These are phyloP conservation scores for Backusella macrospora DNA, from an alignment of 192 early-diverging fungal genomes.

Conservation along the genomic window DNA sequence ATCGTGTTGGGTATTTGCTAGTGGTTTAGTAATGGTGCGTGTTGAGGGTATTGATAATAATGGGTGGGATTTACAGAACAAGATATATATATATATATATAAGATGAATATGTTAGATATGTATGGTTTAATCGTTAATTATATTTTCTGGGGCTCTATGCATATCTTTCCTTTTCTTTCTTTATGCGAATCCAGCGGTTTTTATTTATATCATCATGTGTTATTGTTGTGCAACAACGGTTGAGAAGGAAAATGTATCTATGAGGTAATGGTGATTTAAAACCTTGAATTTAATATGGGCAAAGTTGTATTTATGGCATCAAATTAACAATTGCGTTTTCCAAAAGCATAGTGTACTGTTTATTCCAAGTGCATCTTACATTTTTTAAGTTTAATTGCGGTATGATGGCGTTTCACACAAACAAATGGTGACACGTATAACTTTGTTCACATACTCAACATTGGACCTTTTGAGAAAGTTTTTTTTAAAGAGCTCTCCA, in stretches of 20 bases:
- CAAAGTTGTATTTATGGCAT: not conserved
- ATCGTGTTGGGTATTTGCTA: too few relatives aligned
- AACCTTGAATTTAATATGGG: not conserved
- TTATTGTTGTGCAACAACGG: not conserved
- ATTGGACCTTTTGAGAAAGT: not conserved
- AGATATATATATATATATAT: too few relatives aligned
- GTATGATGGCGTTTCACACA: slow-evolving; percentile 4
- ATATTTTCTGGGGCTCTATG: too few relatives aligned
- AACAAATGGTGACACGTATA: not conserved
- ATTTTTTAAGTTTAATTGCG: not conserved
- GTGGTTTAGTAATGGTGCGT: too few relatives aligned
- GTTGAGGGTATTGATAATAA: too few relatives aligned
- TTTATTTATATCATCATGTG: not conserved
- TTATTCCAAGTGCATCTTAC: not conserved
- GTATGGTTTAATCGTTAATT: not conserved
- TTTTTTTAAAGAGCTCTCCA: not conserved
- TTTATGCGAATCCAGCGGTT: not conserved
- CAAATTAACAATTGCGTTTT: not conserved
- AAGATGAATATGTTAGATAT: not conserved
- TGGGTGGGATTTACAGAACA: too few relatives aligned
- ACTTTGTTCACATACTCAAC: not conserved
- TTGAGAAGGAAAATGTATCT: not conserved
- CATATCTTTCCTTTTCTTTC: not conserved
- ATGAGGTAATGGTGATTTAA: not conserved
- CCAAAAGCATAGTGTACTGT: not conserved